Evolutionary conservation across 208 protist genomes (phyloP), one percentile per base, ranked within the genome.

Genomic region (Borovskyia barvae): DNA sequence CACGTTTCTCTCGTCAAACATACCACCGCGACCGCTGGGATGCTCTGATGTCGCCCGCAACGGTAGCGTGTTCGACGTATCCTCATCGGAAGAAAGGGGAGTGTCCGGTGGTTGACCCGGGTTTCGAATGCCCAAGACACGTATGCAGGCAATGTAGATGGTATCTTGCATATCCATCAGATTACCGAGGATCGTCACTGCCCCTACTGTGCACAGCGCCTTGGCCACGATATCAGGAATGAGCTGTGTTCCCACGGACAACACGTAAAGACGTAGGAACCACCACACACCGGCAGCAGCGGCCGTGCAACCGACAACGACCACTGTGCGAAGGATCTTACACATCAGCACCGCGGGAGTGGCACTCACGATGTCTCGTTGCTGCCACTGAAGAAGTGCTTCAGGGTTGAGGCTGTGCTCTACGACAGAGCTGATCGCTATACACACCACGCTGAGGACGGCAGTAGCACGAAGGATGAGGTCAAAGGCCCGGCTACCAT

Each of bases 121-220:
- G 24, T 87, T 78, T 14, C 65, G 51, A 17, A 83, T 24, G 9
- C 84, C 84, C 9, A 92, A 51, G 11, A 89, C 37, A 5, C 82
- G 81, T 43, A 89, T 59, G 14, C 77, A 57, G 2, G 33, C 53
- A 29, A 80, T 62, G 56, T 94, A 92, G 48, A 92, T 55, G 20
- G 66, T 75, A 41, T 90, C 85, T 42, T 87, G 69, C 69, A 84
- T 67, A 57, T 92, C 88, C 80, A 92, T 90, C 20, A 94, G 58
- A 19, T 57, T 64, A 5, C 88, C 88, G 4, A 94, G 62, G 22
- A 82, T 71, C 15, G 67, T 75, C 50, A 84, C 86, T 2, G 72
- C 72, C 15, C 77, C 60, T 20, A 71, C 72, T 2, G 73, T 50
- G 11, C 80, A 75, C n/a, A 87, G 70, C 6, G 20, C 48, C 20